Evolutionary conservation across 2,329 filamentous ascomycete genomes (phyloP), one percentile per base, ranked within the genome.

Genomic region (Colletotrichum tanaceti): DNA sequence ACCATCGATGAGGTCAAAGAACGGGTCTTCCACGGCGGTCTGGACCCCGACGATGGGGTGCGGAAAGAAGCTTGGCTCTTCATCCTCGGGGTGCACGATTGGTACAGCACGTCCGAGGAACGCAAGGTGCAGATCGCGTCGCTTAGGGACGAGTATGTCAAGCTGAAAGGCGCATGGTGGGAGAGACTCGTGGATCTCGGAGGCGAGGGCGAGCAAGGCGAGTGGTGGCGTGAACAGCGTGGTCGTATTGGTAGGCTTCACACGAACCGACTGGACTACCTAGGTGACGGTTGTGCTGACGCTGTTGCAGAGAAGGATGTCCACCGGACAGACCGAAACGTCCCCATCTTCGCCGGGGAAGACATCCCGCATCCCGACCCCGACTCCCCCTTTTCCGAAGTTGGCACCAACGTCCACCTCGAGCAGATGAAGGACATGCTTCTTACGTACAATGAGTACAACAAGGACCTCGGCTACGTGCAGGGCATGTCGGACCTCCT

Each of bases 401-500:
- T 90, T 4, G 96, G 96, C 71, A 99, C 96, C 54, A 99, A 99
- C 75, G 94, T 98, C 6, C 96, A 99, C 79, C 87, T 99, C 71
- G 96, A 99, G 80, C 96, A 99, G 82, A 93, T 99, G 89, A 99
- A 99, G 81, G 96, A 99, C 78, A 97, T 99, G 93, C 90, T 99
- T 0, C 86, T 99, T 20, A 98, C 96, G 0, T 99, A 99, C 79
- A 98, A 99, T 77, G 96, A 99, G 81, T 97, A 97, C 81, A 99
- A 99, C 82, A 92, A 90, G 68, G 93, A 96, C 67, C 87, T 99
- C 3, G 96, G 97, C 57, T 99, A 99, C 76, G 96, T 99, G 1
- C 96, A 99, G 82, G 96, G 96, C 70, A 99, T 99, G 96, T 98
- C 94, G 14, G 96, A 99, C 79, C 88, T 99, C 1, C 88, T 99